Base-by-base conservation (phyloP, 2,329 filamentous ascomycete genomes). In the Sporothrix variecibatus region DNA sequence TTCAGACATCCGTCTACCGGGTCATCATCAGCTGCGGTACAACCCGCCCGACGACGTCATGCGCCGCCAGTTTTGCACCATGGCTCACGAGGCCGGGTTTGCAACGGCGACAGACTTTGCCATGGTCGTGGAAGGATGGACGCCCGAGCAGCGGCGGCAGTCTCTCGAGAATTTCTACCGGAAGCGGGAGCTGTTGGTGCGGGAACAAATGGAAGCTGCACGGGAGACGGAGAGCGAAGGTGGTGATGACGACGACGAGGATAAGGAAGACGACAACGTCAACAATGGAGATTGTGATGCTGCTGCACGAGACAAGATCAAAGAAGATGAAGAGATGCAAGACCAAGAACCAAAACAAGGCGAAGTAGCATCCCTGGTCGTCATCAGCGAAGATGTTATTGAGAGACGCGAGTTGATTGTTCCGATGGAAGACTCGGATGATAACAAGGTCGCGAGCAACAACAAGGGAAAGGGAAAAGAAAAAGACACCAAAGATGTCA, bases 81-180 rank as follows among this genome's bases (percentile, higher is more conserved):
- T 98, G 93, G 94, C 94, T 0, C 88, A 86, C 78, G 89, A 89
- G 72, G 93, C 94, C 81, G 94, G 93, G 0, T 97, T 94, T 80
- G 85, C 87, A 0, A 91, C 89, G 80, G 91, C 92, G 1, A 93
- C 90, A 0, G 92, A 96, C 75, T 98, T 98, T 86, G 96, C 95
- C 3, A 84, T 98, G 51, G 90, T 94, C 17, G 95, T 98, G 2
- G 96, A 98, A 82, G 89, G 91, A 17, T 97, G 94, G 93, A 97
- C 93, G 64, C 93, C 95, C 81, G 93, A 92, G 79, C 88, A 96
- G 83, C 85, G 95, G 79, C 87, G 93, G 75, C 90, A 92, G 77
- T 95, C 90, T 81, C 84, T 98, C 34, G 93, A 97, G 73, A 85
- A 84, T 2, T 98, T 97, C 82, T 98, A 98, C 84, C 84, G 85